Evolutionary conservation across 2,329 filamentous ascomycete species (phyloP), one percentile per base, ranked within the genome.

Genomic region (Esteya vermicola): DNA sequence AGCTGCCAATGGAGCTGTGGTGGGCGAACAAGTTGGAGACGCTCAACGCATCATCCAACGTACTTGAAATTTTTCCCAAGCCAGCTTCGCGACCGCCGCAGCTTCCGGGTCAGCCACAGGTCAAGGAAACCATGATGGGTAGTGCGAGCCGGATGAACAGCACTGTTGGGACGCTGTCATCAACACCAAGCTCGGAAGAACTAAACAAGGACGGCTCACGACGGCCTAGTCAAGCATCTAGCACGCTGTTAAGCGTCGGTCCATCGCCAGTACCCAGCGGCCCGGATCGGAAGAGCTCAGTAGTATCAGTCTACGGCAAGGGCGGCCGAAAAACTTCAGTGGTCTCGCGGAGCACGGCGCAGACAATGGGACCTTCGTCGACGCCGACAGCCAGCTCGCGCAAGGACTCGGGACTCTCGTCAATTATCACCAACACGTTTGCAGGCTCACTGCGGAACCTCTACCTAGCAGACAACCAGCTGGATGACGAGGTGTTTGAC

Each of bases 401-500:
- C 49, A 98, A 98, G 60, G 91, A 98, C 57, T 96, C 91, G 0
- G 84, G 79, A 34, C 66, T 93, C 42, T 88, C 84, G 14, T 80
- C 80, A 51, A 77, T 83, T 50, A 64, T 93, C 42, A 74, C 78
- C 16, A 84, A 80, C 47, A 98, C 91, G 0, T 96, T 98, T 65
- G 83, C 85, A 9, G 80, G 78, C 7, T 93, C 86, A 6, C 63
- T 98, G 45, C 73, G 81, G 38, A 81, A 93, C 52, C 63, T 98
- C 0, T 89, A 85, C 52, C 67, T 98, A 43, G 91, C 91, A 8
- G 91, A 98, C 55, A 98, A 98, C 55, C 77, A 88, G 45, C 71
- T 98, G 20, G 84, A 91, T 41, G 91, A 96, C 51, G 89, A 96
- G 51, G 82, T 94, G 0, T 96, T 96, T 54, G 86, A 95, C 48